Base-by-base conservation (phyloP, 2,329 filamentous ascomycete species). In the Talaromyces funiculosus region DNA sequence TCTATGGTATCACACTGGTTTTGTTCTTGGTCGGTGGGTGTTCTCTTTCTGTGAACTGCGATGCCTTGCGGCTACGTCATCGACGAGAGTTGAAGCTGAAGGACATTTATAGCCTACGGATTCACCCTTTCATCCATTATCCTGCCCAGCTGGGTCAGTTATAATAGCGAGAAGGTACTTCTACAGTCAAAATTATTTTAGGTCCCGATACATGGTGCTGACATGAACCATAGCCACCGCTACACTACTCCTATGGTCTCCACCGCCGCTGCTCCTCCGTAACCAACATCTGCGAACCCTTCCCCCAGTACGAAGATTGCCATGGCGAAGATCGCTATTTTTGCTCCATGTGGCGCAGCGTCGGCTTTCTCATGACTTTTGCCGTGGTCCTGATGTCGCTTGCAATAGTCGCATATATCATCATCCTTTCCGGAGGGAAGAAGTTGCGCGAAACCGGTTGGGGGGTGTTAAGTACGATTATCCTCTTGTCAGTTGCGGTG, bases 281-380 rank as follows among this genome's bases (percentile, higher is more conserved):
- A 61, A 83, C 83, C 47, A 80, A 84, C 54, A 74, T 69, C 29
- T 77, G 75, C 65, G 71, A 77, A 51, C 73, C 73, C 64, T 94
- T 92, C 73, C 90, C 90, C 3, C 80, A 82, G 64, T 77, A 82
- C 58, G 80, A 84, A 60, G 86, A 90, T 71, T 93, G 90, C 75
- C 77, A 79, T 59, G 82, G 81, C 67, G 83, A 85, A 57, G 84
- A 87, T 67, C 82, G 85, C 56, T 85, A 86, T 69, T 97, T 97
- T 77, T 97, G 94, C 80, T 89, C 86, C 68, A 89, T 95, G 82
- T 99, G 93, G 93, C 84, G 90, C 62, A 90, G 86, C 26, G 86
- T 91, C 37, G 92, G 90, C 24, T 97, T 97, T 76, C 77, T 96
- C 65, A 91, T 96, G 78, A 90, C 87, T 57, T 90, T 97, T 67